phyloP scores from a whole-genome alignment of 1,284 basidiomycete species.

The Fomitopsis palustris region DNA sequence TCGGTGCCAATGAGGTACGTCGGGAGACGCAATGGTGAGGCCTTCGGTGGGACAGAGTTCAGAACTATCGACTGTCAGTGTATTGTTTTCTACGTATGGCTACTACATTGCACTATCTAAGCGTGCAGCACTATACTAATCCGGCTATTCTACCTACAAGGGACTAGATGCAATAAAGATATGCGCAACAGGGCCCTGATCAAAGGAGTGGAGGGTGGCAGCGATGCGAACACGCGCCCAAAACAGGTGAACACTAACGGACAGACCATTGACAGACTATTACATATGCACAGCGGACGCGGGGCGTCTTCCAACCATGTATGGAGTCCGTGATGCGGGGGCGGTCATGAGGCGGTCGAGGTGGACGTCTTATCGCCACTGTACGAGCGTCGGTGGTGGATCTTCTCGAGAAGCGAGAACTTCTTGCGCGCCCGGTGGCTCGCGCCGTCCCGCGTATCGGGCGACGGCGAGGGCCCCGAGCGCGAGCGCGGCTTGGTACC shows the following conservation, averaged over 20 bases:
- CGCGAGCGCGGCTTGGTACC: background rate
- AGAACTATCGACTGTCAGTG: too few relatives aligned
- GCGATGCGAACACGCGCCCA: background rate
- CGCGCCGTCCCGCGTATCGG: background rate
- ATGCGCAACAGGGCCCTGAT: background rate
- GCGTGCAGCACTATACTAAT: background rate
- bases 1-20: too few relatives aligned
- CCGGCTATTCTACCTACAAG: background rate
- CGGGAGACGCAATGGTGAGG: too few relatives aligned
- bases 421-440: background rate
- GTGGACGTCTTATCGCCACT: background rate
- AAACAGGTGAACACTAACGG: background rate
- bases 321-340: background rate
- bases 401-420: constrained; percentile 3
- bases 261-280: background rate
- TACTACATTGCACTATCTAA: background rate
- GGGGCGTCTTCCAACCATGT: background rate
- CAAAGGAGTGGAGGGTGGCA: background rate
- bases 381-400: background rate
- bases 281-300: background rate
- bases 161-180: background rate
- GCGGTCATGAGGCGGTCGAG: background rate
- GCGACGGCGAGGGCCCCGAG: background rate
- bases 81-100: too few relatives aligned
- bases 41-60: too few relatives aligned